Conservation (phyloP, 805 yeast genomes). For the Tetrapisispora arboricola region DNA sequence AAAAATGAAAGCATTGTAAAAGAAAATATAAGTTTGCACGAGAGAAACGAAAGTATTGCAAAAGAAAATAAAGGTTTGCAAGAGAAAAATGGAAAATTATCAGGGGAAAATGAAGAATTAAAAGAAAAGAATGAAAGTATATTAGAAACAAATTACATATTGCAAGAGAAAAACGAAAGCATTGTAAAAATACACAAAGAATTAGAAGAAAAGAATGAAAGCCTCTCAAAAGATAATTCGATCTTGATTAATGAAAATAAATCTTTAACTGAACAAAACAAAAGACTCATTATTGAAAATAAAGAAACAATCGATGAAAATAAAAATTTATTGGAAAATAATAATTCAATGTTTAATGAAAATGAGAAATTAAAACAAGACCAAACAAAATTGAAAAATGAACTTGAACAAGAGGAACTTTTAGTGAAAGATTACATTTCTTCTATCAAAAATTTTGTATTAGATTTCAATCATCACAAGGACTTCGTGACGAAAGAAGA, state of each 20-base stretch:
- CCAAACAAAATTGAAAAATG: background rate
- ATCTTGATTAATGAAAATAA: too few relatives aligned
- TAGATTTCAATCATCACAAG: background rate
- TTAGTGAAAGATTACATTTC: background rate
- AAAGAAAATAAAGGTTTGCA: background rate
- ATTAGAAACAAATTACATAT: background rate
- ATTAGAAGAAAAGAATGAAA: too few relatives aligned
- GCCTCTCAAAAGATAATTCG: too few relatives aligned
- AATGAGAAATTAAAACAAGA: conserved; percentile 1
- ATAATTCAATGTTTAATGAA: conserved; percentile 1
- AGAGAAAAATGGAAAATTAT: background rate
- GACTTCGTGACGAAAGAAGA: background rate
- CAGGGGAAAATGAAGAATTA: background rate
- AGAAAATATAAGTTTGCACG: background rate
- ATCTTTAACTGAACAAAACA: too few relatives aligned
- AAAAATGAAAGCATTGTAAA: background rate
- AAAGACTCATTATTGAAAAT: too few relatives aligned
- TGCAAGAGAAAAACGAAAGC: background rate
- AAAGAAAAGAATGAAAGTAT: background rate
- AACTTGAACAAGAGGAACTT: background rate
- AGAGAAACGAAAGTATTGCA: background rate
- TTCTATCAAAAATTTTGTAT: background rate
- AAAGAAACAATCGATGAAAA: background rate
- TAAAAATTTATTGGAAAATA: background rate
- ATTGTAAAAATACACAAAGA: too few relatives aligned